These are phyloP conservation scores for Aspergillus spinulosporus DNA, from an alignment of 2,329 filamentous ascomycete species.

Conservation along the genomic window DNA sequence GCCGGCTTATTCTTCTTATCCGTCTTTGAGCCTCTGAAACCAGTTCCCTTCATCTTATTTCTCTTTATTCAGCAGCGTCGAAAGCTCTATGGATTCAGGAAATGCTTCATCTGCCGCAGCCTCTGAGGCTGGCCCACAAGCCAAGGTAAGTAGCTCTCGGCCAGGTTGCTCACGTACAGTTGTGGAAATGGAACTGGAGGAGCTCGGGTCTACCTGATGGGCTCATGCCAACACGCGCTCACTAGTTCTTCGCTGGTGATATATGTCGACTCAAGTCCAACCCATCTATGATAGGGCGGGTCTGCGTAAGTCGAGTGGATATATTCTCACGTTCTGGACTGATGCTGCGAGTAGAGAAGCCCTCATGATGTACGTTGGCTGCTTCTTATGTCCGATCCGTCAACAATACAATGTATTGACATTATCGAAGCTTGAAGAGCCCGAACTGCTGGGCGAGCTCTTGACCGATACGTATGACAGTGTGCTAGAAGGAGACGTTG, in stretches of 20 bases:
- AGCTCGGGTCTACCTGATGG: neutral
- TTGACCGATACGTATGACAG: slow-evolving; percentile 30
- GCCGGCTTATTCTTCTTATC: no score
- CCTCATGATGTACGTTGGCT: slow-evolving; percentile 19
- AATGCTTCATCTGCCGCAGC: neutral
- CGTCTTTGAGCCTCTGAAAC: no score
- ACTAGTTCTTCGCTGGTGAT: slow-evolving; percentile 24
- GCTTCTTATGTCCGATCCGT: neutral
- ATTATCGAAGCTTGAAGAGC: slow-evolving; percentile 21
- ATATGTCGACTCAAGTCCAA: slow-evolving; percentile 24
- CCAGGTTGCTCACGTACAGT: neutral
- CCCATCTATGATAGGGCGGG: slow-evolving; percentile 21
- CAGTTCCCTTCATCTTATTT: no score
- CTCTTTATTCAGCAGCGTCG: no score
- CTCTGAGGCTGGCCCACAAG: neutral
- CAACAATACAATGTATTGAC: neutral
- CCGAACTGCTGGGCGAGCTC: slow-evolving; percentile 35
- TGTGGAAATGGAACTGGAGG: neutral
- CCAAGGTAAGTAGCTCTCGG: slow-evolving; percentile 10
- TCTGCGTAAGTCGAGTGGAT: slow-evolving; percentile 19
- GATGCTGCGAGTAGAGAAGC: slow-evolving; percentile 15
- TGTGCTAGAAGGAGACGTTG: slow-evolving; percentile 31
- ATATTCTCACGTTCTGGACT: neutral
- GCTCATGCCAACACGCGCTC: neutral
- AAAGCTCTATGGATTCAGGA: slow-evolving; percentile 5